phyloP scores from a whole-genome alignment of 2,329 filamentous ascomycete species.

The Colletotrichum spaethianum region DNA sequence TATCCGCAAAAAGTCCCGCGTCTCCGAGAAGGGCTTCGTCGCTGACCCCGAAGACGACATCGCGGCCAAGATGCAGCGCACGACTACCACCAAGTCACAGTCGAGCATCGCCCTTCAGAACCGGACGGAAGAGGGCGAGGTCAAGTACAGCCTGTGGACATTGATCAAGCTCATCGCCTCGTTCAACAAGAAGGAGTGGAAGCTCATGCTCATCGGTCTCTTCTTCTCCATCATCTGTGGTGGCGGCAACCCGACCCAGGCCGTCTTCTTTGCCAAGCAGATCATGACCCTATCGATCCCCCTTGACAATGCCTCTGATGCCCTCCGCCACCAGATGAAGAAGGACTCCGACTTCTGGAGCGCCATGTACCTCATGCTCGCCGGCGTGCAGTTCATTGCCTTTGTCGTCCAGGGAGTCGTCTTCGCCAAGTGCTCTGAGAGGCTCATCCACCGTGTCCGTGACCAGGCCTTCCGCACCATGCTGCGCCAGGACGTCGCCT shows the following conservation, averaged over 20 bases:
- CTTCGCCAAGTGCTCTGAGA: slow-evolving; percentile 90
- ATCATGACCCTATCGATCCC: slow-evolving; percentile 77
- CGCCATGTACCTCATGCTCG: slow-evolving; percentile 90
- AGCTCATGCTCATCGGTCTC: slow-evolving; percentile 80
- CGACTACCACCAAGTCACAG: slow-evolving; percentile 69
- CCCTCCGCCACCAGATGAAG: slow-evolving; percentile 67
- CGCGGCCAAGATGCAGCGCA: slow-evolving; percentile 69
- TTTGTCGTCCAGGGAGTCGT: slow-evolving; percentile 78
- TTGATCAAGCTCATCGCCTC: slow-evolving; percentile 83
- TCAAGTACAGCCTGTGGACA: slow-evolving; percentile 79
- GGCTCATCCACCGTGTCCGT: slow-evolving; percentile 85
- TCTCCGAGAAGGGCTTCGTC: slow-evolving; percentile 57
- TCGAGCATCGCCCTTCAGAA: slow-evolving; percentile 80
- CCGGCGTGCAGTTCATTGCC: slow-evolving; percentile 78
- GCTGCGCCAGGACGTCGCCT: slow-evolving; percentile 92
- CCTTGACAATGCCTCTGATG: slow-evolving; percentile 54
- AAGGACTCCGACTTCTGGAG: slow-evolving; percentile 87
- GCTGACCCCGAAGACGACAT: slow-evolving; percentile 76
- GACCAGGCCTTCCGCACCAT: slow-evolving; percentile 88
- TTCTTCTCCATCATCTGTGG: slow-evolving; percentile 83
- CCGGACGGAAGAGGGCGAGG: slow-evolving; percentile 63
- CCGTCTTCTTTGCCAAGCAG: slow-evolving; percentile 91
- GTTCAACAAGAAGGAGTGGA: slow-evolving; percentile 83
- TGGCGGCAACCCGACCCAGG: slow-evolving; percentile 81
- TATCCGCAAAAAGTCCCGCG: slow-evolving; percentile 61